These are phyloP conservation scores for Aspergillus sp. DNA, from an alignment of 2,329 filamentous ascomycete genomes.

Conservation along the genomic window DNA sequence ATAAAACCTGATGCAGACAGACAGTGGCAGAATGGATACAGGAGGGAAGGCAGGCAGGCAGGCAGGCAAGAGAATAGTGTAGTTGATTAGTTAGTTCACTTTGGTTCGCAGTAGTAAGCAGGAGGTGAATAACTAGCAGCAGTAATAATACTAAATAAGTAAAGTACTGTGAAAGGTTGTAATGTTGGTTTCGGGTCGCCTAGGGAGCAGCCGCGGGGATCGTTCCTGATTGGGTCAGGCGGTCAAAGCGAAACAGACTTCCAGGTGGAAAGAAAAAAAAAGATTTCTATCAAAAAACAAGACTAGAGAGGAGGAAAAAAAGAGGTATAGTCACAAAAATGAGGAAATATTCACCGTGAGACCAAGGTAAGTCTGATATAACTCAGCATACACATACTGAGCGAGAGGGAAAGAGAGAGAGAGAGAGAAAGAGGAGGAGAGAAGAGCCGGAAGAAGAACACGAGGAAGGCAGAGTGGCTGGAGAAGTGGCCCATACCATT, in stretches of 20 bases:
- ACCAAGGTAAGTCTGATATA: no score
- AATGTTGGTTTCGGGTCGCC: background rate
- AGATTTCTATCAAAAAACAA: background rate
- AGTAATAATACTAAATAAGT: no score
- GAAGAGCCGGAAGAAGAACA: slow-evolving; percentile 10
- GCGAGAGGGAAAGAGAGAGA: background rate
- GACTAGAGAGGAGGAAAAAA: background rate
- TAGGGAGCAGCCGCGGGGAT: background rate
- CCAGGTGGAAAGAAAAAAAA: background rate
- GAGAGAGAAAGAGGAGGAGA: slow-evolving; percentile 7
- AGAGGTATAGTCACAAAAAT: background rate
- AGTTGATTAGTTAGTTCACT: background rate
- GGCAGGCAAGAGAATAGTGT: slow-evolving; percentile 1
- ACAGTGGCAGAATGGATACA: slow-evolving; percentile 11
- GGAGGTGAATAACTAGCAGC: background rate
- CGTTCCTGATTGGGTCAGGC: slow-evolving; percentile 2
- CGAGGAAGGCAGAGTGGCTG: slow-evolving; percentile 20
- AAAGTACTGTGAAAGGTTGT: no score
- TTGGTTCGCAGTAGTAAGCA: slow-evolving; percentile 1
- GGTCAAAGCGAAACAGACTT: slow-evolving; percentile 2
- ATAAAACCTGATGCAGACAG: slow-evolving; percentile 15
- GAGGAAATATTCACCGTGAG: background rate
- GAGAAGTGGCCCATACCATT: slow-evolving; percentile 12
- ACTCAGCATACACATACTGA: background rate
- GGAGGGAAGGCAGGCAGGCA: slow-evolving; percentile 5